phyloP scores from a whole-genome alignment of 2,329 filamentous ascomycete species.

The Dactylellina leptospora region DNA sequence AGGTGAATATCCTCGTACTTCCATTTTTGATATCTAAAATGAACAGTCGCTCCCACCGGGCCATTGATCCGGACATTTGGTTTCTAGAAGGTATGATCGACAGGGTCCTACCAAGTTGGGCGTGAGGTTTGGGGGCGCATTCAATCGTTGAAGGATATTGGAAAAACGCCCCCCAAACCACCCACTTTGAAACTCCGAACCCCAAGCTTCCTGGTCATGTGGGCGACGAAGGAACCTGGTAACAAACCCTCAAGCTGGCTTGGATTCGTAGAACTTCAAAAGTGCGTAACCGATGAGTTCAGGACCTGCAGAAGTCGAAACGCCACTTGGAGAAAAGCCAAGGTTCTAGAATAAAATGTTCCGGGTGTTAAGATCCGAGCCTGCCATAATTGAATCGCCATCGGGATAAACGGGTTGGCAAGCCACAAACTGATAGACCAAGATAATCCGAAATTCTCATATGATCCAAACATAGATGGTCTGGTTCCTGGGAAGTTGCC shows the following conservation, averaged over 20 bases:
- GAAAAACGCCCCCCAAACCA: constrained; percentile 14
- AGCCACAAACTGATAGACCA: no score
- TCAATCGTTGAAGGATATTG: no score
- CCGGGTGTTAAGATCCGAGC: constrained; percentile 24
- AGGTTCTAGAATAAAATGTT: constrained; percentile 31
- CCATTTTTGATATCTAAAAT: neutral
- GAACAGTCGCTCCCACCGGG: constrained; percentile 20
- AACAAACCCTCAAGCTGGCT: no score
- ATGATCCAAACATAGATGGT: neutral
- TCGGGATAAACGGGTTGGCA: neutral
- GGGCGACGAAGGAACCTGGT: no score
- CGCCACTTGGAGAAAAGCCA: constrained; percentile 41
- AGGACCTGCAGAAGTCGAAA: constrained; percentile 26
- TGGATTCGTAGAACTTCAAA: no score
- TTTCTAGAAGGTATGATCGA: constrained; percentile 31
- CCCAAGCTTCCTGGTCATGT: neutral
- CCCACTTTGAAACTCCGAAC: constrained; percentile 50
- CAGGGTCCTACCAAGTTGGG: constrained; percentile 26
- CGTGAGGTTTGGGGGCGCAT: constrained; percentile 8
- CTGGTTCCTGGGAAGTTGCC: neutral
- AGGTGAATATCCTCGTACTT: neutral
- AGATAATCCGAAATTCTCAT: neutral
- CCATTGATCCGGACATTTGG: constrained; percentile 40
- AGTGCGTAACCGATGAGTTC: no score
- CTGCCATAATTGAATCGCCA: constrained; percentile 13